Percentiles rank a stretch among this genome's conserved stretches.
Conservation (phyloP, 345 rosid species). For the Moricandia arvensis region DNA sequence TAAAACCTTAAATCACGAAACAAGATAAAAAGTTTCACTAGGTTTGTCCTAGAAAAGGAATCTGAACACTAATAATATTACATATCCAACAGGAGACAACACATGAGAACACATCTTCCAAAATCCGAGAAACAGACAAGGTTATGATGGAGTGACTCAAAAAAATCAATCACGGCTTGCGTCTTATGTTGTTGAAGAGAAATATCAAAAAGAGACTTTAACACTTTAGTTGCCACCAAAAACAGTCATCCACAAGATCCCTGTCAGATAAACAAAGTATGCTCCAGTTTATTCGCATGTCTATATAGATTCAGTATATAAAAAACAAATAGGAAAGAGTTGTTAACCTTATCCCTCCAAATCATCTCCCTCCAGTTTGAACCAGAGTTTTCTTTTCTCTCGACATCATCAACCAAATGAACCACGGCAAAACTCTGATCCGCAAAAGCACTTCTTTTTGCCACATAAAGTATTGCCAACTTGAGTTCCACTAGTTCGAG, state of each 20-base stretch:
- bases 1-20: not conserved
- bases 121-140: constrained; percentile 10
- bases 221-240: constrained; percentile 19
- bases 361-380: not conserved
- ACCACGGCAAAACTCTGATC: constrained; percentile 63
- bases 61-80: constrained; percentile 21
- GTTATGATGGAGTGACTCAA: constrained; percentile 13
- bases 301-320: not conserved
- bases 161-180: constrained; percentile 16
- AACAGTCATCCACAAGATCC: constrained; percentile 1
- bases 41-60: not conserved
- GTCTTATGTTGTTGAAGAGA: constrained; percentile 9
- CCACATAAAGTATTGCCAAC: constrained; percentile 34
- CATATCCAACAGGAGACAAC: constrained; percentile 17
- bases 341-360: constrained; percentile 17
- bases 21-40: not conserved
- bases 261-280: constrained; percentile 11
- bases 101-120: constrained; percentile 7
- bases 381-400: not conserved
- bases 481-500: constrained; percentile 33
- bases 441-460: constrained; percentile 65
- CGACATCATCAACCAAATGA: constrained; percentile 49
- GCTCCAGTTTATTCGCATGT: not conserved
- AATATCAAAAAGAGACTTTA: not conserved
- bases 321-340: not conserved